Base-by-base conservation (phyloP, 2,329 filamentous ascomycete genomes). In the Diaporthe ampelina region DNA sequence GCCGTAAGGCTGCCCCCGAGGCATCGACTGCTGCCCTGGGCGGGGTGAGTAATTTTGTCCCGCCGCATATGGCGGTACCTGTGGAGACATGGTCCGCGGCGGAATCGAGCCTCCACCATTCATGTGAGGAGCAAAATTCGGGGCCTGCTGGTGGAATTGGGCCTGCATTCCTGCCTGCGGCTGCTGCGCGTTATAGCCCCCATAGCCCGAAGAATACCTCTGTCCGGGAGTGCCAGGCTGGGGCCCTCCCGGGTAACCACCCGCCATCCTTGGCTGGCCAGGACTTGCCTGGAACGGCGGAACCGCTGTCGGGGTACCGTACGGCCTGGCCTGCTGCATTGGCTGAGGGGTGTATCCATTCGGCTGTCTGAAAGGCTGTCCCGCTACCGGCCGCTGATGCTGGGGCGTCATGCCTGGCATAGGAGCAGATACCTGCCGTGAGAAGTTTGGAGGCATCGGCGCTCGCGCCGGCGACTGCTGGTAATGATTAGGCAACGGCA, bases 301-400 rank as follows among this genome's bases (percentile, higher is more conserved):
- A 81, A 88, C 85, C 75, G 83, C 86, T 75, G 88, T 50, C 15
- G 67, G 72, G 17, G 72, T 84, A 73, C 86, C 85, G 73, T 88
- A 90, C 0, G 86, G 85, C 10, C 86, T 85, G 73, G 88, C 86
- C 15, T 86, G 83, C 78, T 91, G 91, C 65, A 84, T 85, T 69
- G 89, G 82, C 77, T 88, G 87, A 6, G 11, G 69, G 35, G 83
- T 81, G 76, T 86, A 89, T 6, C 86, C 85, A 67, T 87, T 88
- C 7, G 86, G 82, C 45, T 86, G 85, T 40, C 87, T 84, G 78
- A 89, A 90, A 72, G 86, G 84, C 48, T 88, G 85, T n/a, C 82
- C 82, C 15, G 81, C 79, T 21, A 83, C 79, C 58, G 82, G 80
- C 11, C 80, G 82, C 73, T 81, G 80, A 43, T 85, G 85, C 65